A percentile compares a stretch with the other conserved stretches of the same genome.
Conservation (phyloP, 208 protist genomes). For the Strigomonas galati region DNA sequence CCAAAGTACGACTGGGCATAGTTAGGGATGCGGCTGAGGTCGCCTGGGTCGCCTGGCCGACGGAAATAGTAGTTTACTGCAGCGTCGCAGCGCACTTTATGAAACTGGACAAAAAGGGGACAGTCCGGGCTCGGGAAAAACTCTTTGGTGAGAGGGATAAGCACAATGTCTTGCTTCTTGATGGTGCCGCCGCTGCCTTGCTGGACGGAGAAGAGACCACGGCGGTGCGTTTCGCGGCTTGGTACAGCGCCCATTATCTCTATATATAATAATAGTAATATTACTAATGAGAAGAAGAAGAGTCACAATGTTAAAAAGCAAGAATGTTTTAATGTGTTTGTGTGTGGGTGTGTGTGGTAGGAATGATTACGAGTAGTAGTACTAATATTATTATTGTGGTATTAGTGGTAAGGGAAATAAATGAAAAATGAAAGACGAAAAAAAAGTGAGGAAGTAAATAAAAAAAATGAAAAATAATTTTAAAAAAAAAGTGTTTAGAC, state of each 20-base stretch:
- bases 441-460: neutral
- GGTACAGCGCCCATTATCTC: conserved; percentile 63
- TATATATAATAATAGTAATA: neutral
- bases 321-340: conserved; percentile 4
- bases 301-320: neutral
- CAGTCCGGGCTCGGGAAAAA: conserved; percentile 79
- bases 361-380: neutral
- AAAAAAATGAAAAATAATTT: conserved; percentile 6
- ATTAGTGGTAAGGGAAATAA: no score
- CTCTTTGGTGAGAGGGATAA: conserved; percentile 75
- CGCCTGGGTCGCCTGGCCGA: conserved; percentile 61
- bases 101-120: conserved; percentile 79
- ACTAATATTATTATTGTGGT: no score
- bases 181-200: conserved; percentile 15
- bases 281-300: conserved; percentile 6
- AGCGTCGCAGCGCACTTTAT: conserved; percentile 72
- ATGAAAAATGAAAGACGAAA: conserved; percentile 10
- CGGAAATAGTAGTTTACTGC: conserved; percentile 87
- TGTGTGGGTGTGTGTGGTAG: conserved; percentile 7
- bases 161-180: conserved; percentile 55
- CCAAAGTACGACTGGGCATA: conserved; percentile 33
- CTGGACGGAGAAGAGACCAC: conserved; percentile 49
- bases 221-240: conserved; percentile 63
- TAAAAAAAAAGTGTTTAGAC: no score
- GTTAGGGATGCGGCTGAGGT: conserved; percentile 72